These are phyloP conservation scores for Ceratocystis albifundus DNA, from an alignment of 2,329 filamentous ascomycete species.

Conservation along the genomic window DNA sequence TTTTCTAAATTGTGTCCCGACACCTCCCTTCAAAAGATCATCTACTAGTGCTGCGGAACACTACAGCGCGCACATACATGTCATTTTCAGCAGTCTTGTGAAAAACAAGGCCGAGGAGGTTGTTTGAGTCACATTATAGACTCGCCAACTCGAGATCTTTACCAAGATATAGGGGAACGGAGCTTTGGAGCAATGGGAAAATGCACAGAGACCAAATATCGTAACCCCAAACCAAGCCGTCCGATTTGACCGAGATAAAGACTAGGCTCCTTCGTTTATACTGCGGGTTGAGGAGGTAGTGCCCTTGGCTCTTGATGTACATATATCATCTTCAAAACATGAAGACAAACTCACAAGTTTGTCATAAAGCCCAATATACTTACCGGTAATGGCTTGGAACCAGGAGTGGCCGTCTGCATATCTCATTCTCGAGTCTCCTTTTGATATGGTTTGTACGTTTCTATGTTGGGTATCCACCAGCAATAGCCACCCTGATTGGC, in stretches of 20 bases:
- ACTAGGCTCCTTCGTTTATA: neutral
- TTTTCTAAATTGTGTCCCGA: neutral
- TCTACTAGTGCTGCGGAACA: neutral
- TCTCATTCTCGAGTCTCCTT: neutral
- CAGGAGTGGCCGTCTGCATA: neutral
- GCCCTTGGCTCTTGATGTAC: neutral
- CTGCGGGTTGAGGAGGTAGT: neutral
- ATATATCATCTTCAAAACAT: neutral
- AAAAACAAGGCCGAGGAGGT: neutral
- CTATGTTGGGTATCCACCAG: neutral
- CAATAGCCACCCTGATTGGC: neutral
- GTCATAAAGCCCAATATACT: neutral
- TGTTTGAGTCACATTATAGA: neutral
- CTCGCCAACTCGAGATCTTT: neutral
- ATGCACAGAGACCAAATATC: neutral
- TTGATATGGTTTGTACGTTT: neutral
- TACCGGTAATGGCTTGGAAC: neutral
- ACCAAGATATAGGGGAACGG: neutral
- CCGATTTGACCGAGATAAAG: neutral
- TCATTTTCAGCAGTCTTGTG: neutral
- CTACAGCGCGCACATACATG: neutral
- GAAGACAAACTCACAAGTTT: neutral
- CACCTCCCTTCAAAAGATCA: neutral
- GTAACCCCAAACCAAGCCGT: neutral
- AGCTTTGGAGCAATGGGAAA: neutral